Conservation (phyloP, 2,329 filamentous ascomycete genomes). For the Paraphoma sp. region DNA sequence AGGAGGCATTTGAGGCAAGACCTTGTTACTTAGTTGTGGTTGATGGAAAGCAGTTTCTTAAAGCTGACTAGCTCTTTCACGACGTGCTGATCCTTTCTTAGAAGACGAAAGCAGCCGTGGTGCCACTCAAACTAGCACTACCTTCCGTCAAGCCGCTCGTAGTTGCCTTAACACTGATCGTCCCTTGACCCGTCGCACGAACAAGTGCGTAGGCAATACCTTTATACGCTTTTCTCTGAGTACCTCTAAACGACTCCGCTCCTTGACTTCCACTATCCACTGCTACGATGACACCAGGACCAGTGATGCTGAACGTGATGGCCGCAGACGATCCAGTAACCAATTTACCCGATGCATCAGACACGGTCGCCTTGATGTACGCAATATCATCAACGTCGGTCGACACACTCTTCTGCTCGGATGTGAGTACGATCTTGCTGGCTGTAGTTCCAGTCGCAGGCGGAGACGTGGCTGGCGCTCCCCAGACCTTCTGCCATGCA, state of each 20-base stretch:
- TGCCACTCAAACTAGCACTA: not conserved
- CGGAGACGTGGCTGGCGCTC: not conserved
- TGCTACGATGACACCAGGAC: not conserved
- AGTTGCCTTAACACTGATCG: not conserved
- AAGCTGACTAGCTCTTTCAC: too few species aligned
- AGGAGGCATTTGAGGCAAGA: too few species aligned
- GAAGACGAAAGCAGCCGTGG: too few species aligned
- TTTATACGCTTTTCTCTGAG: not conserved
- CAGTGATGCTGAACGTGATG: not conserved
- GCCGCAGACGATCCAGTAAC: not conserved
- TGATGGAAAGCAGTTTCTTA: too few species aligned
- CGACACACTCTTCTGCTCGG: not conserved
- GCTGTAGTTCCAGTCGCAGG: not conserved
- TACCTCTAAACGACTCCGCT: not conserved
- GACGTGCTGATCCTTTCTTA: too few species aligned
- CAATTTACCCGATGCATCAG: not conserved
- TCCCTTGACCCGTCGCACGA: not conserved
- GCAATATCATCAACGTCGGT: not conserved
- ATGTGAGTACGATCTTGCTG: not conserved
- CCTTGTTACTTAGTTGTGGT: too few species aligned
- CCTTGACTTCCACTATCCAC: not conserved
- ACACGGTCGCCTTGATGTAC: not conserved
- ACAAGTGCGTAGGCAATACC: not conserved
- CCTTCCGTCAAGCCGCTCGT: not conserved
- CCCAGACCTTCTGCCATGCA: not conserved